Base-by-base conservation (phyloP, 352 stramenopile genomes). In the Pythium dissimile region DNA sequence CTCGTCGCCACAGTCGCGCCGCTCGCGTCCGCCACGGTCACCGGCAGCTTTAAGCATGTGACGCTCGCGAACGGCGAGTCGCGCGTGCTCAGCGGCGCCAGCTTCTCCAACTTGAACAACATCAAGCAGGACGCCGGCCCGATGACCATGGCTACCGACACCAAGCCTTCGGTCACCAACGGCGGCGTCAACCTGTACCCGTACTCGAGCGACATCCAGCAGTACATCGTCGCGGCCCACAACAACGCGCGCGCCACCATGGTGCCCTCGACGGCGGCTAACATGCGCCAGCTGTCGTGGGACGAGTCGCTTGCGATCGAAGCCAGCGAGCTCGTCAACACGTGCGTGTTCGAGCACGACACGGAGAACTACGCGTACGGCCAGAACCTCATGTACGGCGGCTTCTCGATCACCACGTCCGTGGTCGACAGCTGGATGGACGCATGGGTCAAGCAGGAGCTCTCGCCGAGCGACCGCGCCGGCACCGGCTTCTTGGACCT, bases 331-430 rank as follows among this genome's bases (percentile, higher is more conserved):
- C 65, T 73, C 16, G 69, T 73, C 31, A 55, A 76, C 48, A 73
- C 61, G 30, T 76, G 69, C 28, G 57, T 71, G 18, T 76, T 76
- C 47, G 61, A 60, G 26, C 69, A 76, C 61, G 58, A 67, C 61
- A 76, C 69, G n/a, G 69, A 76, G 39, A 64, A 62, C 50, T 72
- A 72, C 38, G 54, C 64, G 23, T 76, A 76, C 50, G 62, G 69
- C 8, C 69, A 76, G 46, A 76, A 76, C 42, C 65, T 76, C 43
- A 71, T 76, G 64, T 76, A 71, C 58, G 69, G 69, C 34, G 51
- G 53, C 39, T 23, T 26, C 15, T 21, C 35, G 11, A 52, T 71
- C 28, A 54, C 69, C 65, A 63, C 60, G 49, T 12, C 38, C 21
- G 64, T 52, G 27, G 47, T 73, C 31, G 58, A 62, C 26, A 51